A percentile compares a stretch with the other conserved stretches of the same genome.
phyloP scores from a whole-genome alignment of 2,329 filamentous ascomycete genomes.

The Dothideomycetidae sp. region DNA sequence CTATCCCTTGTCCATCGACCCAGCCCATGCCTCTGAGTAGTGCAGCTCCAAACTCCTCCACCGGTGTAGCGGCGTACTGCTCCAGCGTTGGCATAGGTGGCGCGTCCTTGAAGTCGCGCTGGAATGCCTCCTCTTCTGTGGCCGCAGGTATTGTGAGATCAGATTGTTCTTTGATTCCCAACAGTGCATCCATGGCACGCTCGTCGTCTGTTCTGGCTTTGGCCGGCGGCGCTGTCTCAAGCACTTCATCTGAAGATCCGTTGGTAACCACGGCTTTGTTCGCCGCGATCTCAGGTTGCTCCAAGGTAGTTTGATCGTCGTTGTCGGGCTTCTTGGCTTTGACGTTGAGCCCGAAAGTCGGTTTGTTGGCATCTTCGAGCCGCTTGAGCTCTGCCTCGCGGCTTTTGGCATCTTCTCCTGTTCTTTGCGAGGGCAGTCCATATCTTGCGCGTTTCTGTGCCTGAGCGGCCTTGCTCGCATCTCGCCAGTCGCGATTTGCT shows the following conservation, averaged over 20 bases:
- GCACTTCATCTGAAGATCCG: slow-evolving; percentile 17
- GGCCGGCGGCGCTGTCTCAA: slow-evolving; percentile 13
- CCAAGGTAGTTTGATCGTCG: slow-evolving; percentile 21
- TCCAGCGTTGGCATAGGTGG: slow-evolving; percentile 65
- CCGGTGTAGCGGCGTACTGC: slow-evolving; percentile 77
- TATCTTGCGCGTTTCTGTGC: slow-evolving; percentile 39
- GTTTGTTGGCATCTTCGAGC: slow-evolving; percentile 29
- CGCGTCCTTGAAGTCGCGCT: slow-evolving; percentile 53
- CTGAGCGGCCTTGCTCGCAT: slow-evolving; percentile 27
- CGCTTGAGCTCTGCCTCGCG: slow-evolving; percentile 16
- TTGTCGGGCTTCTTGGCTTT: slow-evolving; percentile 20
- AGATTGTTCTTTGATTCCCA: slow-evolving; percentile 26
- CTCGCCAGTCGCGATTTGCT: slow-evolving; percentile 49
- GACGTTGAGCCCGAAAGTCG: slow-evolving; percentile 39
- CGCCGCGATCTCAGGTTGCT: slow-evolving; percentile 4
- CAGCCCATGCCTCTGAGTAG: slow-evolving; percentile 89
- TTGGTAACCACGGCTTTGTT: neutral
- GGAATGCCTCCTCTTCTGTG: slow-evolving; percentile 55
- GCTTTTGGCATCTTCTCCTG: slow-evolving; percentile 16
- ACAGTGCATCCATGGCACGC: slow-evolving; percentile 33
- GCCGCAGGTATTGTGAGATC: slow-evolving; percentile 28
- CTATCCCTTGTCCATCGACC: slow-evolving; percentile 53
- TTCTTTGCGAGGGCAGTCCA: slow-evolving; percentile 43
- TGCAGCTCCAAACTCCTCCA: slow-evolving; percentile 88
- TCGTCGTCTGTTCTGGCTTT: slow-evolving; percentile 43